Evolutionary conservation across 2,329 filamentous ascomycete species (phyloP), one percentile per base, ranked within the genome.

Genomic region (Ceratocystis diversiconidia): DNA sequence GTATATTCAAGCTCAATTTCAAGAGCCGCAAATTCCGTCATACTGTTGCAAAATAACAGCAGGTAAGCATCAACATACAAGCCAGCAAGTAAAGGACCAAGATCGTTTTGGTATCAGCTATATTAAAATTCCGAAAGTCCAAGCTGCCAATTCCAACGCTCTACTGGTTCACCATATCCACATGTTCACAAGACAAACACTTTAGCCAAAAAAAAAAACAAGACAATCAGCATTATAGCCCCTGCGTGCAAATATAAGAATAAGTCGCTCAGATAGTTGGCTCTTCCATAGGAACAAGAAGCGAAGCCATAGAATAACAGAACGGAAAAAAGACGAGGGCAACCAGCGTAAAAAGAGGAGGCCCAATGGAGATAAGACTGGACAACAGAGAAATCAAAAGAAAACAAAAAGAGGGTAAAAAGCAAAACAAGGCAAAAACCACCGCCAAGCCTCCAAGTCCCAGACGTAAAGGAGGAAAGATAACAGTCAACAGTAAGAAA

Each of bases 181-280:
- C 17, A 59, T 30, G 30, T 17, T 5, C 28, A 59, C 52, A 32
- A n/a, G 25, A 36, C 12, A 17, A 59, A 3, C 36, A 41, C 17
- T 32, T 32, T 3, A 36, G 17, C 19, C 28, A 15, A 50, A 22
- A 50, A 50, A 57, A 59, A 32, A 17, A 59, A 59, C 52, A n/a
- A 59, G 28, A n/a, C 52, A 59, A 59, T 59, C 52, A 32, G 52
- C 52, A 59, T 59, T 59, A 59, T 17, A 59, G 28, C 52, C 25
- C 52, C 15, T 5, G 52, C 52, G 52, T 59, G 25, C 25, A 59
- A 32, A n/a, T 59, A 59, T 59, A 59, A 59, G 5, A 59, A 59
- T 59, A 59, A 36, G 25, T 59, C 52, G 25, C 52, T 59, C 28
- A 59, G 15, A 59, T 6, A 59, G 12, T n/a, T 59, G 28, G 28